phyloP scores from a whole-genome alignment of 306 rosid genomes.

The Rosa multiflora region DNA sequence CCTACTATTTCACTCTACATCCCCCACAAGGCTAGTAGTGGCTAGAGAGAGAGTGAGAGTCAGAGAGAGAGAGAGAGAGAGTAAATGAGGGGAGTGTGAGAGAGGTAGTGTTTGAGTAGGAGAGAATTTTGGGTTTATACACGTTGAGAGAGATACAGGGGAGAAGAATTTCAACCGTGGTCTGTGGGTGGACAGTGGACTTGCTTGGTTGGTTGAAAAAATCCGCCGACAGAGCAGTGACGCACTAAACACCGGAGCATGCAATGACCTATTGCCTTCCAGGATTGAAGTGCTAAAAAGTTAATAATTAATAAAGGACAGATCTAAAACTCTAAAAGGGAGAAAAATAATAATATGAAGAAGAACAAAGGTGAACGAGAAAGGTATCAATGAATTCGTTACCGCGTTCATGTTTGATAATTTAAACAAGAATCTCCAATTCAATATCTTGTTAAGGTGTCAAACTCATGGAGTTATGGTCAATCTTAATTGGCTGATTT shows the following conservation, averaged over 20 bases:
- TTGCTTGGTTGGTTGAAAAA: neutral
- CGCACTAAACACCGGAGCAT: neutral
- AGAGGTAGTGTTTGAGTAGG: neutral
- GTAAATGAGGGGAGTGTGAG: neutral
- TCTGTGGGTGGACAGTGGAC: neutral
- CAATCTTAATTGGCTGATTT: neutral
- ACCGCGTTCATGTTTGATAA: neutral
- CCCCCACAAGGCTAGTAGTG: constrained; percentile 16
- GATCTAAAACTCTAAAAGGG: neutral
- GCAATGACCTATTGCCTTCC: neutral
- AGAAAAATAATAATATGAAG: neutral
- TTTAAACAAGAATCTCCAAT: neutral
- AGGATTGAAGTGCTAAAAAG: neutral
- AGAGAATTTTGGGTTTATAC: neutral
- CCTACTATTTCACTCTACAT: neutral
- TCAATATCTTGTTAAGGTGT: neutral
- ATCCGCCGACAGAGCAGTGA: constrained; percentile 8
- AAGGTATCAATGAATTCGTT: neutral
- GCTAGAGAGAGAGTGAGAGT: neutral
- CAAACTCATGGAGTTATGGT: neutral
- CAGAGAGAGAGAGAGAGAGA: neutral
- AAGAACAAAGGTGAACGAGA: too few species aligned
- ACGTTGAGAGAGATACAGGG: neutral
- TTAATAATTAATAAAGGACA: neutral
- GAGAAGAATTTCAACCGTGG: neutral